A percentile compares a stretch with the other conserved stretches of the same genome.
These are phyloP conservation scores for Nitzschia sp. DNA, from an alignment of 108 stramenopile species.

Conservation along the genomic window DNA sequence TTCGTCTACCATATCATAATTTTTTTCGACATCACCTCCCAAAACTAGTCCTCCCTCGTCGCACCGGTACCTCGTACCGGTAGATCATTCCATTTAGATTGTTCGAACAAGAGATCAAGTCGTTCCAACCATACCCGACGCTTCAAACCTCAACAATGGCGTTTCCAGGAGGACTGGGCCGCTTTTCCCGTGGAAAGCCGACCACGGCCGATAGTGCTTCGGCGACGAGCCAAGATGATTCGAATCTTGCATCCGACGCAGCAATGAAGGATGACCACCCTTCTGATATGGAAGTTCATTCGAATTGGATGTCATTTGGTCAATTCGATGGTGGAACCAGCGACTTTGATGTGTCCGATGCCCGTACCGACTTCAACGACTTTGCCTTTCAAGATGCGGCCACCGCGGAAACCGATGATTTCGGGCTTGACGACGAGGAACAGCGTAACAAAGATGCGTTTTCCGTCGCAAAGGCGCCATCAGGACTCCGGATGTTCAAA, in stretches of 20 bases:
- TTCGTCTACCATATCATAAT: neutral
- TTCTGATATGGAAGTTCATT: neutral
- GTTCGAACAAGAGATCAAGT: no score
- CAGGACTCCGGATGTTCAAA: neutral
- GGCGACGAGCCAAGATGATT: neutral
- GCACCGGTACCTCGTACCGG: neutral
- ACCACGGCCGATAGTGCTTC: neutral
- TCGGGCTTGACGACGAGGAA: no score
- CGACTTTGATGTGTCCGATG: neutral
- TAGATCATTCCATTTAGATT: no score
- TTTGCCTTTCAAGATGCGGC: neutral
- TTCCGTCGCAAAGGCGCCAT: neutral
- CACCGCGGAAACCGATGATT: neutral
- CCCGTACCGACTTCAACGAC: neutral
- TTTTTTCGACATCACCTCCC: neutral
- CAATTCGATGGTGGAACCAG: neutral
- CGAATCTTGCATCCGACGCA: neutral
- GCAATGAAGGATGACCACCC: neutral
- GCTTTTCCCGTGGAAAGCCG: conserved; percentile 7
- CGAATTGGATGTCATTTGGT: neutral
- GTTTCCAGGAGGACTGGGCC: neutral
- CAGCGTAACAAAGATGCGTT: neutral
- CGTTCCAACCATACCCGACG: neutral
- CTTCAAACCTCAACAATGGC: neutral
- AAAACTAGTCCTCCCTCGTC: neutral